Percentiles rank a stretch among this genome's conserved stretches.
Conservation (phyloP, 768 basidiomycete species). For the Lactarius psammicola region DNA sequence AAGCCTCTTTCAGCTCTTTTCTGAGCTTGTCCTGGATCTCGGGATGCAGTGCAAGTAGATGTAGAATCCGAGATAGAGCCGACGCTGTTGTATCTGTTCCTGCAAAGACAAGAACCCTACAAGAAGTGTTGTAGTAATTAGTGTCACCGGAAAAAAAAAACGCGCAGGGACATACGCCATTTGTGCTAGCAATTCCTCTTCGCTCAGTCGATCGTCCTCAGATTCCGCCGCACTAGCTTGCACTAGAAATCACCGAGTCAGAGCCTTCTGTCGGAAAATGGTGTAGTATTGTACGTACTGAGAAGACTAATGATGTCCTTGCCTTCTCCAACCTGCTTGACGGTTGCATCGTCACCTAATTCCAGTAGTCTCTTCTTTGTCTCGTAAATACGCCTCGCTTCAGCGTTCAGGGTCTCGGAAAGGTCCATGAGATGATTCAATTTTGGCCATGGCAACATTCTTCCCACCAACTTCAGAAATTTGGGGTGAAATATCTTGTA, state of each 20-base stretch:
- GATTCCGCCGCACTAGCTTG: not conserved
- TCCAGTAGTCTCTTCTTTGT: slow-evolving; percentile 41
- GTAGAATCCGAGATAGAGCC: too few relatives aligned
- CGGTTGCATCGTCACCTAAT: slow-evolving; percentile 30
- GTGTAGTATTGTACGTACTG: not conserved
- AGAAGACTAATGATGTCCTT: not conserved
- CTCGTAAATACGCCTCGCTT: slow-evolving; percentile 39
- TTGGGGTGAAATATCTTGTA: slow-evolving; percentile 27
- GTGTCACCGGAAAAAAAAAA: too few relatives aligned
- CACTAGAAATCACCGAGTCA: not conserved
- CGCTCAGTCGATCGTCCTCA: not conserved
- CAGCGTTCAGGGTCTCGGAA: slow-evolving; percentile 39
- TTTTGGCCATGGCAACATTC: slow-evolving; percentile 36
- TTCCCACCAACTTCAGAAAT: slow-evolving; percentile 38
- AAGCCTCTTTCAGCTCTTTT: too few relatives aligned
- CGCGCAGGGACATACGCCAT: too few relatives aligned
- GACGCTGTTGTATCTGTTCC: too few relatives aligned
- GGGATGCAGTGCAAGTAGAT: too few relatives aligned
- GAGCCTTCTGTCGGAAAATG: not conserved
- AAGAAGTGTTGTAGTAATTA: too few relatives aligned
- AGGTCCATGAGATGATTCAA: slow-evolving; percentile 37
- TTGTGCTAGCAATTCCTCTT: too few relatives aligned
- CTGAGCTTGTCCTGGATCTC: too few relatives aligned
- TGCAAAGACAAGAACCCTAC: too few relatives aligned
- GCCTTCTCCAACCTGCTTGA: not conserved